Base-by-base conservation (phyloP, 2,329 filamentous ascomycete species). In the Aureobasidium leucospermi region DNA sequence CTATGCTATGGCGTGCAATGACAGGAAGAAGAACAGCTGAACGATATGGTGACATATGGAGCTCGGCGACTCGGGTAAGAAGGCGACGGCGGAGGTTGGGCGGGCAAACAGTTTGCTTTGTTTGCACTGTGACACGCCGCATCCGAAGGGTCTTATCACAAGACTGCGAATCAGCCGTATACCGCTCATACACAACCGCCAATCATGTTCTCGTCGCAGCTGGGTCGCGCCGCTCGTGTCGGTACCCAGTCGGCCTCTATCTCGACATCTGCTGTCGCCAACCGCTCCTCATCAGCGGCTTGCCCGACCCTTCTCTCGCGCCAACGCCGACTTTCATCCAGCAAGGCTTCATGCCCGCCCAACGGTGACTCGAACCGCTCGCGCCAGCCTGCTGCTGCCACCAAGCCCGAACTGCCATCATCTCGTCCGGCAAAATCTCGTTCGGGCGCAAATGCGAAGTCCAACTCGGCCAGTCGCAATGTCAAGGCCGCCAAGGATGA, bases 291-390 rank as follows among this genome's bases (percentile, higher is more conserved):
- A 49, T 45, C 64, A 23, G 62, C 65, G 45, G 62, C 63, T 32
- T 61, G 62, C 48, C 73, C 61, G 58, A 68, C 62, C 51, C 71
- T 70, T 46, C 69, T 69, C 32, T 62, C 67, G 45, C 78, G 79
- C 67, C 77, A 80, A 64, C 75, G 78, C 60, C 76, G 79, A 65
- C 71, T 75, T 45, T 79, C 76, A 19, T 78, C 75, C 48, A 80
- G 78, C 57, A 81, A 80, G 67, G 71, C 78, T 23, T 78, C 76
- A 61, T 76, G 74, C 65, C 76, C 77, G 7, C 75, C 77, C 23
- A 69, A 70, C 61, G 69, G 65, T 63, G 65, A 62, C 43, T 61
- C 60, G 19, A 63, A 63, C 45, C 66, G 64, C 23, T 45, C 62
- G 28, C 59, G 56, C 11, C 49, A 57, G 4, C 42, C 47, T 31